phyloP scores from a whole-genome alignment of 352 stramenopile species.

The Aphanomyces stellatus region DNA sequence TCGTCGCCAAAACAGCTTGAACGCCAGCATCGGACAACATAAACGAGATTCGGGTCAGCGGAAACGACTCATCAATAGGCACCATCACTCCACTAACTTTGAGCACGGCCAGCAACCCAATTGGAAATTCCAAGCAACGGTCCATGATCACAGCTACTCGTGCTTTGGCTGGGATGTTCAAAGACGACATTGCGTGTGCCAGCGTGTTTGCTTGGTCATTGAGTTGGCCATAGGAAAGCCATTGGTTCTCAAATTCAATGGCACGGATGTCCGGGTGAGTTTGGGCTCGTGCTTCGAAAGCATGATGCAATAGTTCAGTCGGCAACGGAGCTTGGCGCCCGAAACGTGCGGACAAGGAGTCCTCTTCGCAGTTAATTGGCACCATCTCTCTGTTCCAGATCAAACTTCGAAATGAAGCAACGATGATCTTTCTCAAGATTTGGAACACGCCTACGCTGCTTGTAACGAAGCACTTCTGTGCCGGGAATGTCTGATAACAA shows the following conservation, averaged over 20 bases:
- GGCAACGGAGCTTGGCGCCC: too few species aligned
- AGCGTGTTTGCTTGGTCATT: constrained; percentile 24
- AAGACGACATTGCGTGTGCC: constrained; percentile 23
- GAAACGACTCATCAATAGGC: constrained; percentile 49
- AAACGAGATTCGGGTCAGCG: constrained; percentile 35
- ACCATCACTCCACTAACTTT: constrained; percentile 91
- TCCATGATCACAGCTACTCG: constrained; percentile 60
- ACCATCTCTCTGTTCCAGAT: too few species aligned
- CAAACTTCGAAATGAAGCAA: too few species aligned
- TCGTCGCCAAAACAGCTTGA: constrained; percentile 6
- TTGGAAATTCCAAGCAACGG: constrained; percentile 85
- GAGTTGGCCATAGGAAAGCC: constrained; percentile 28
- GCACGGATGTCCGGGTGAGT: constrained; percentile 21
- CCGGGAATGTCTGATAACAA: too few species aligned
- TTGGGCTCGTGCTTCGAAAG: constrained; percentile 2
- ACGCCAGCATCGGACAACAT: constrained; percentile 37
- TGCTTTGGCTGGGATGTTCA: constrained; percentile 33
- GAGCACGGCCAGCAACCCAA: constrained; percentile 85
- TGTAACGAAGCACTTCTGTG: too few species aligned
- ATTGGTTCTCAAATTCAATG: constrained; percentile 18
- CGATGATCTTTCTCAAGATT: too few species aligned
- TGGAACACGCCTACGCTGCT: too few species aligned
- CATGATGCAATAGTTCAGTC: not conserved
- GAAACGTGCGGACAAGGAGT: too few species aligned
- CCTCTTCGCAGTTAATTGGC: too few species aligned